Evolutionary conservation across 2,329 filamentous ascomycete species (phyloP).

Genomic region (Leptographium lundbergii): DNA sequence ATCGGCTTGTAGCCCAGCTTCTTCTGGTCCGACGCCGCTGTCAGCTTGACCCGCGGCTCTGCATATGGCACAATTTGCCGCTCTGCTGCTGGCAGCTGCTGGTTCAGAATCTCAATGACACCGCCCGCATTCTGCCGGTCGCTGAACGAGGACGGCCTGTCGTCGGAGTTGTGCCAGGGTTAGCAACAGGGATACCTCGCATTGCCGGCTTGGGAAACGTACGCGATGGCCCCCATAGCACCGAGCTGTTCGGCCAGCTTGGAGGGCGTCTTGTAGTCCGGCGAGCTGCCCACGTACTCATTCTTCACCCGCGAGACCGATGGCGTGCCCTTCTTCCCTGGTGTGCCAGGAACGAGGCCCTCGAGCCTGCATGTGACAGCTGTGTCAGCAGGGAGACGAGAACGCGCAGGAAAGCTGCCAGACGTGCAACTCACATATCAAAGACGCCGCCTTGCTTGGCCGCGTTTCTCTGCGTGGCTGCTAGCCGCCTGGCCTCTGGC

Average conservation of each 20-base stretch:
- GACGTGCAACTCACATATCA: slow-evolving; percentile 49
- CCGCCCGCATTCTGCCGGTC: slow-evolving; percentile 71
- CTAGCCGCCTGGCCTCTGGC: slow-evolving; percentile 36
- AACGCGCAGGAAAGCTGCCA: background rate
- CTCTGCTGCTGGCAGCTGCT: slow-evolving; percentile 53
- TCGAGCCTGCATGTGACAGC: slow-evolving; percentile 38
- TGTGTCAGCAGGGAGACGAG: background rate
- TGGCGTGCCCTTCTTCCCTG: slow-evolving; percentile 29
- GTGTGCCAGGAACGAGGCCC: slow-evolving; percentile 53
- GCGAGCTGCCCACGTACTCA: slow-evolving; percentile 30
- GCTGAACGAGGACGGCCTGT: slow-evolving; percentile 53
- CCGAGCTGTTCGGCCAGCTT: slow-evolving; percentile 27
- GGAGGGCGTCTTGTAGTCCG: slow-evolving; percentile 28
- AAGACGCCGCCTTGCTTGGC: slow-evolving; percentile 57
- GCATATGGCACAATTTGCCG: slow-evolving; percentile 58
- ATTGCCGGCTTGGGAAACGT: slow-evolving; percentile 11
- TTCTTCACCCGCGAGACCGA: slow-evolving; percentile 32
- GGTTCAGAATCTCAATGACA: slow-evolving; percentile 71
- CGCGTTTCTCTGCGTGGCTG: slow-evolving; percentile 49
- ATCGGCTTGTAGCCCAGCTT: slow-evolving; percentile 88
- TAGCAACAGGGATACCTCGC: background rate
- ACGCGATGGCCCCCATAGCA: slow-evolving; percentile 26
- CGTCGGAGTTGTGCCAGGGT: slow-evolving; percentile 18
- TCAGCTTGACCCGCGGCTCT: slow-evolving; percentile 71
- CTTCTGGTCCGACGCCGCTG: slow-evolving; percentile 75